phyloP scores from a whole-genome alignment of 208 protist genomes.

The Leishmania amazonensis region DNA sequence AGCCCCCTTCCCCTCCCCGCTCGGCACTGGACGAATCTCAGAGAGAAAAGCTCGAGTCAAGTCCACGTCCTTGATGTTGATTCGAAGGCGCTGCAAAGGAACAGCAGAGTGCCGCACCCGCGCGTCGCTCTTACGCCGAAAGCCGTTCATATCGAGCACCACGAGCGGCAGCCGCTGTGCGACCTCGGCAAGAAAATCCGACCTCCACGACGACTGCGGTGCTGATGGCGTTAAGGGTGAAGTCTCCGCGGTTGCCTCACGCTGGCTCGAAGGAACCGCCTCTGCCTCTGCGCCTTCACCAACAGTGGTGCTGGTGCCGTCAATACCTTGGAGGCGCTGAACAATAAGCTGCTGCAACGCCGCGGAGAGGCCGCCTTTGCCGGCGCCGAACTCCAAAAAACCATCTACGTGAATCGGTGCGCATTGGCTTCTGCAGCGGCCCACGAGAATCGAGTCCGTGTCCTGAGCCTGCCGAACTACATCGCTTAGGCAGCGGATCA shows the following conservation, averaged over 20 bases:
- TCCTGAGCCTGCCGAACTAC: slow-evolving; percentile 17
- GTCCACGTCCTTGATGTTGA: slow-evolving; percentile 82
- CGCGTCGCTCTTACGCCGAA: slow-evolving; percentile 75
- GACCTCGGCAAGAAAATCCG: slow-evolving; percentile 21
- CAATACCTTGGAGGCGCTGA: background rate
- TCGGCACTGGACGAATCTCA: slow-evolving; percentile 1
- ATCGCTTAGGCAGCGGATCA: slow-evolving; percentile 55
- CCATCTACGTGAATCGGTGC: slow-evolving; percentile 31
- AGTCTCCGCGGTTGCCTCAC: background rate
- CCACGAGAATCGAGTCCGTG: slow-evolving; percentile 11
- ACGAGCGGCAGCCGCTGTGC: slow-evolving; percentile 33
- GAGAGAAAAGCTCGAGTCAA: slow-evolving; percentile 44
- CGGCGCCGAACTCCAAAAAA: slow-evolving; percentile 77
- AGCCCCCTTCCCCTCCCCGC: background rate
- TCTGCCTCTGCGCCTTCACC: background rate
- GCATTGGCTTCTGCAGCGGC: background rate
- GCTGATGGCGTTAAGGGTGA: background rate
- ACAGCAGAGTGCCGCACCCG: slow-evolving; percentile 50
- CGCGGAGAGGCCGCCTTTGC: slow-evolving; percentile 73
- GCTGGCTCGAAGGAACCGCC: background rate
- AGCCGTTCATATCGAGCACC: slow-evolving; percentile 70
- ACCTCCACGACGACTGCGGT: slow-evolving; percentile 2
- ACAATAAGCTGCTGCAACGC: slow-evolving; percentile 58
- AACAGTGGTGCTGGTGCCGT: background rate
- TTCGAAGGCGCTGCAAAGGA: slow-evolving; percentile 59